Evolutionary conservation across 2,329 filamentous ascomycete genomes (phyloP).

Genomic region (Dactylellina cionopaga): DNA sequence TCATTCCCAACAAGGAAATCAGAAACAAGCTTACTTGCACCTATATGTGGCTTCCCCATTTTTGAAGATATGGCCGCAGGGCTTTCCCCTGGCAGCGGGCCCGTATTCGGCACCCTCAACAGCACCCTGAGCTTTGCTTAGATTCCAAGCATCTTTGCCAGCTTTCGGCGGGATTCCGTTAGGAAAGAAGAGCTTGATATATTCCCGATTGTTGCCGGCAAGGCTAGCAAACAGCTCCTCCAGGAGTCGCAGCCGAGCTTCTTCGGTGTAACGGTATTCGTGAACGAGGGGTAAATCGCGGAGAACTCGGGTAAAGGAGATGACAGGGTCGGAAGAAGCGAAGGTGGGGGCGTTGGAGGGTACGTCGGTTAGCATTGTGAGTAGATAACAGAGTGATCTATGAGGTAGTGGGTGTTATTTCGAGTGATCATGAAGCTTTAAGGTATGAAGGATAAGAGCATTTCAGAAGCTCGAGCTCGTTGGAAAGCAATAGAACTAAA

Average conservation of each 20-base stretch:
- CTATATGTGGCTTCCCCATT: slow-evolving; percentile 91
- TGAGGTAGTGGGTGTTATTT: not conserved
- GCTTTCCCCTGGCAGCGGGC: slow-evolving; percentile 86
- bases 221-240: slow-evolving; percentile 87
- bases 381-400: slow-evolving; percentile 11
- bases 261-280: slow-evolving; percentile 77
- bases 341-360: slow-evolving; percentile 36
- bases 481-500: not conserved
- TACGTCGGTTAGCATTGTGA: slow-evolving; percentile 45
- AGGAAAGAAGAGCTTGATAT: slow-evolving; percentile 84
- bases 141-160: slow-evolving; percentile 70
- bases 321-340: slow-evolving; percentile 51
- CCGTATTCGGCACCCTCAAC: slow-evolving; percentile 94
- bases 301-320: slow-evolving; percentile 66
- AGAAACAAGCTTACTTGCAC: slow-evolving; percentile 69
- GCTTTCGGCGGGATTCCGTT: slow-evolving; percentile 72
- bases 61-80: slow-evolving; percentile 97
- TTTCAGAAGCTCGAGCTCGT: slow-evolving; percentile 17
- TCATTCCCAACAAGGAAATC: not conserved
- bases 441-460: slow-evolving; percentile 14
- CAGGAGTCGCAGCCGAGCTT: slow-evolving; percentile 77
- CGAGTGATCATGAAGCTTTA: slow-evolving; percentile 29
- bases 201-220: slow-evolving; percentile 76
- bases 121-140: slow-evolving; percentile 89
- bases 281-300: slow-evolving; percentile 78